Percentiles rank a stretch among this genome's conserved stretches.
These are phyloP conservation scores for Colletotrichum camelliae DNA, from an alignment of 2,329 filamentous ascomycete species.

Conservation along the genomic window DNA sequence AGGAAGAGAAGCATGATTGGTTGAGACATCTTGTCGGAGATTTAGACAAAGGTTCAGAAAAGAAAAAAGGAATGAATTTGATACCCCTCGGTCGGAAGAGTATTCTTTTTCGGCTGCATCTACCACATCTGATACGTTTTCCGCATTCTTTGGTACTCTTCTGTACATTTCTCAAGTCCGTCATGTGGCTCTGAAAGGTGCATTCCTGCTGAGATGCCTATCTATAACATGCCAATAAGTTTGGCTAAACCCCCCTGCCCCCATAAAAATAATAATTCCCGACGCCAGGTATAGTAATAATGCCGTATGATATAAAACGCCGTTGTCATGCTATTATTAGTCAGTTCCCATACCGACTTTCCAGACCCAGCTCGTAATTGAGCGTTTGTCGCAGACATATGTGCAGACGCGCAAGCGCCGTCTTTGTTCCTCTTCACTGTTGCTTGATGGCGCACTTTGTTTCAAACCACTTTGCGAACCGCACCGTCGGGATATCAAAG, in stretches of 20 bases:
- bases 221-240: neutral
- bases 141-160: neutral
- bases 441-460: constrained; percentile 40
- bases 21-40: constrained; percentile 41
- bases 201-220: neutral
- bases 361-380: neutral
- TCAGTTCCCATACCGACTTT: constrained; percentile 9
- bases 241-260: neutral
- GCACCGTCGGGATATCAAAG: constrained; percentile 61
- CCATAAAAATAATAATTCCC: neutral
- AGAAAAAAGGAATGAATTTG: constrained; percentile 22
- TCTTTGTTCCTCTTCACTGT: neutral
- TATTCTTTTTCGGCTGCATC: neutral
- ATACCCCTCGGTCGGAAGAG: constrained; percentile 7
- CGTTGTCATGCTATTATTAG: constrained; percentile 20
- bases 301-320: constrained; percentile 15
- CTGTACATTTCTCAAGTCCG: neutral
- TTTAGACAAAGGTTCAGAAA: neutral
- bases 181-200: neutral
- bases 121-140: neutral
- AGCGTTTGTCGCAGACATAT: neutral
- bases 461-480: constrained; percentile 63
- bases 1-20: constrained; percentile 98
- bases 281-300: constrained; percentile 23
- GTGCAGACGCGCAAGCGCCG: neutral